Evolutionary conservation across 2,329 filamentous ascomycete species (phyloP).

Genomic region (Cadophora malorum): DNA sequence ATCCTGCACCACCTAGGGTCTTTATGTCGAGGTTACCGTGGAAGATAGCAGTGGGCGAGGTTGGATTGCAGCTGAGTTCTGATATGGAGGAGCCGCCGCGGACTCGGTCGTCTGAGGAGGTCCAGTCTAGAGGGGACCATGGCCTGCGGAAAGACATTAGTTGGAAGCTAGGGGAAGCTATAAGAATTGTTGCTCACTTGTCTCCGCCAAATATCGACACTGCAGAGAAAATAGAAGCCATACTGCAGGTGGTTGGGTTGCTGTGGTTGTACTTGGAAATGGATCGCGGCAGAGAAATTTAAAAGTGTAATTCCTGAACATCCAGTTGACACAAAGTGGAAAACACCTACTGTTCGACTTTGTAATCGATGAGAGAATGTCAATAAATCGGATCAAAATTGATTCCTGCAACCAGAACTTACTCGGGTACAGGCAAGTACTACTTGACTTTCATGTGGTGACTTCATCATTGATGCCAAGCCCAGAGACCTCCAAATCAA

Average conservation of each 20-base stretch:
- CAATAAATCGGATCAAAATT: too few species aligned
- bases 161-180: background rate
- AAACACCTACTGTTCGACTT: constrained; percentile 22
- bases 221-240: constrained; percentile 21
- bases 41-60: constrained; percentile 56
- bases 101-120: constrained; percentile 76
- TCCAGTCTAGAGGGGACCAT: constrained; percentile 69
- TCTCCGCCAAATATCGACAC: constrained; percentile 39
- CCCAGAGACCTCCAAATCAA: too few species aligned
- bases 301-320: background rate
- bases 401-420: background rate
- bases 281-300: background rate
- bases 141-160: constrained; percentile 49
- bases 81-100: constrained; percentile 73
- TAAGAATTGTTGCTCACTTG: constrained; percentile 32
- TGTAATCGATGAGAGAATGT: background rate
- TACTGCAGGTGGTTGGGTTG: constrained; percentile 18
- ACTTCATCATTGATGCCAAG: constrained; percentile 6
- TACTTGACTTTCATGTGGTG: background rate
- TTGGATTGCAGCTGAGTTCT: constrained; percentile 49
- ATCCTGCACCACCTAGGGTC: constrained; percentile 80
- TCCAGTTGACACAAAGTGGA: background rate
- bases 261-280: background rate
- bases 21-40: constrained; percentile 74
- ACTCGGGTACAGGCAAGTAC: background rate